These are phyloP conservation scores for Rhynchosporium agropyri DNA, from an alignment of 2,329 filamentous ascomycete genomes.

Conservation along the genomic window DNA sequence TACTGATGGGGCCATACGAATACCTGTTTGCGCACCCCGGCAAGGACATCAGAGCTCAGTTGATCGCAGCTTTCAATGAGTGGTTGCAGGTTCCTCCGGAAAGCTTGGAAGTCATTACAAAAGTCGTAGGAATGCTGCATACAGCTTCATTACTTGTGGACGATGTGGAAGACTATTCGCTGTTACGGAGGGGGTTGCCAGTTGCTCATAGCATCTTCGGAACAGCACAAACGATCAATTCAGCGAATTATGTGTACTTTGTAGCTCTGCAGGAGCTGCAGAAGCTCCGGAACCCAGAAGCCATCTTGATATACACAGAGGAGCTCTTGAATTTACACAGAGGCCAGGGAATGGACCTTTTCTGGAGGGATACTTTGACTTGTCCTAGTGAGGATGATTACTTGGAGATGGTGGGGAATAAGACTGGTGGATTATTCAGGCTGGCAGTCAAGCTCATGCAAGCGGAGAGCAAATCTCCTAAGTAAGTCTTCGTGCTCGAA, in stretches of 20 bases:
- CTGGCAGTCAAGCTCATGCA: conserved; percentile 88
- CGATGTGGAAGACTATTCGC: conserved; percentile 82
- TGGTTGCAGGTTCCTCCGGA: conserved; percentile 75
- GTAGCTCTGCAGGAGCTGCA: conserved; percentile 74
- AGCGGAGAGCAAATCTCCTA: conserved; percentile 59
- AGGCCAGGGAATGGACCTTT: conserved; percentile 89
- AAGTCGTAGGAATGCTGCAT: conserved; percentile 82
- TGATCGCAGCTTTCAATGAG: conserved; percentile 79
- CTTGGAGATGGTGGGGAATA: conserved; percentile 91
- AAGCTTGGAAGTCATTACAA: conserved; percentile 73
- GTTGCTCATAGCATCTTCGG: conserved; percentile 86
- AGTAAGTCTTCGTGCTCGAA: conserved; percentile 40
- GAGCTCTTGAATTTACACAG: conserved; percentile 84
- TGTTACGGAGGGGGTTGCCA: conserved; percentile 75
- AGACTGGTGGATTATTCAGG: conserved; percentile 85
- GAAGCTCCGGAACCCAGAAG: conserved; percentile 67
- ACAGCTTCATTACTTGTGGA: conserved; percentile 83
- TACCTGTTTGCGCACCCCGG: conserved; percentile 79
- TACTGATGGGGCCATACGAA: conserved; percentile 77
- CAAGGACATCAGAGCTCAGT: conserved; percentile 80
- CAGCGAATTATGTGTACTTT: conserved; percentile 89
- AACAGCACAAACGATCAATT: conserved; percentile 86
- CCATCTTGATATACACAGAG: conserved; percentile 74
- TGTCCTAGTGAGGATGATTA: conserved; percentile 88
- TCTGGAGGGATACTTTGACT: conserved; percentile 83